Base-by-base conservation (phyloP, 768 basidiomycete species). In the Psilocybe cubensis region DNA sequence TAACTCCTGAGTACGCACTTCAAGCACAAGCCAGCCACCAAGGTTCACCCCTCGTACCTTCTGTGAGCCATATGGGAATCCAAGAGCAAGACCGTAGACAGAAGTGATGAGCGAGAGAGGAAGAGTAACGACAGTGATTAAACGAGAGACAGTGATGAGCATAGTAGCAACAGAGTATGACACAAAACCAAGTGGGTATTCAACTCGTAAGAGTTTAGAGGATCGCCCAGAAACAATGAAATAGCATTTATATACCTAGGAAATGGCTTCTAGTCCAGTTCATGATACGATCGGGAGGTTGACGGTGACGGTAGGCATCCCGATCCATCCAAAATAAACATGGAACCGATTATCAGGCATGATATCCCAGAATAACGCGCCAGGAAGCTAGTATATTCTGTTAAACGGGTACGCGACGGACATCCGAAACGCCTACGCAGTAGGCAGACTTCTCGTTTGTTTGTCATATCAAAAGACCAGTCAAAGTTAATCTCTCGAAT, bases 31-130 rank as follows among this genome's bases (percentile, higher is more conserved):
- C 81, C 73, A 79, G 52, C 79, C 79, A 38, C 91, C 92, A n/a
- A 93, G 79, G 71, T 89, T 93, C 59, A 93, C 92, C 55, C 92
- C 92, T 9, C 91, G 86, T 35, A 93, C 85, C 63, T 86, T 87
- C 70, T 83, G 57, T 3, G 79, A 77, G 24, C 88, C 91, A 63
- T 92, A 92, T 7, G 88, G 78, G 65, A 92, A 92, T 38, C 83
- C 82, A 20, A 81, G 83, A 18, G 72, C 71, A 66, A 63, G 61
- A 65, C 65, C 68, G 69, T 31, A 52, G 61, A 66, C 43, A 53
- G 53, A 60, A 55, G 62, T 60, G 68, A 65, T 38, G 53, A 56
- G 44, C 6, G 50, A 60, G 38, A 54, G 38, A 46, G 55, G 45
- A 48, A 41, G 48, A 7, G 31, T 25, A 21, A 49, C 43, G 51